Evolutionary conservation across 1,284 basidiomycete genomes (phyloP).

Genomic region (Hypsizygus ulmarius): DNA sequence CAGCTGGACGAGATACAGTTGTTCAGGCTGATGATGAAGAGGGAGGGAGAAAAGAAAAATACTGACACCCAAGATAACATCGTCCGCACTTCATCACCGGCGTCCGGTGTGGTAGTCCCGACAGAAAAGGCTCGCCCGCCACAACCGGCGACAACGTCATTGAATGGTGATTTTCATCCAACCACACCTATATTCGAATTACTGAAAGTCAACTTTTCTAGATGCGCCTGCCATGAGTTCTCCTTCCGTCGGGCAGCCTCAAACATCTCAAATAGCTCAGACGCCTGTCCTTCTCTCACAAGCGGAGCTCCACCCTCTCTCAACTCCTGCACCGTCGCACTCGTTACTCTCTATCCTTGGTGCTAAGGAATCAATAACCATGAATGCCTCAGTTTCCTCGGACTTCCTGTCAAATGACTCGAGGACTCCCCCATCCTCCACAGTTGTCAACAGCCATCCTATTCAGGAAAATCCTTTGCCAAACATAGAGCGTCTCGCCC

Average conservation of each 20-base stretch:
- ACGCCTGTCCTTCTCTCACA: background rate
- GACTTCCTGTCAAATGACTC: background rate
- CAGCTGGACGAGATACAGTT: slow-evolving; percentile 81
- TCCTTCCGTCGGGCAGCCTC: too few relatives aligned
- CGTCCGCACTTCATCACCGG: background rate
- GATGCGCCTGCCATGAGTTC: background rate
- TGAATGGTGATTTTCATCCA: too few relatives aligned
- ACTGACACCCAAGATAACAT: slow-evolving; percentile 27
- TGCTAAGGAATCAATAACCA: slow-evolving; percentile 4
- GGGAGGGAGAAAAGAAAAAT: slow-evolving; percentile 72
- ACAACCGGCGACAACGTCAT: background rate
- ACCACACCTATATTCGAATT: too few relatives aligned
- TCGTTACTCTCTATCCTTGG: slow-evolving; percentile 13
- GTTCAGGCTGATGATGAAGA: slow-evolving; percentile 84
- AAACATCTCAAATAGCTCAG: slow-evolving; percentile 1
- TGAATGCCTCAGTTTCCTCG: slow-evolving; percentile 1
- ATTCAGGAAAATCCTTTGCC: slow-evolving; percentile 8
- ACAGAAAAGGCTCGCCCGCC: background rate
- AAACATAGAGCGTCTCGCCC: slow-evolving; percentile 17
- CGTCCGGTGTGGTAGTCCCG: background rate
- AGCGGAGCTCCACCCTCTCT: slow-evolving; percentile 9
- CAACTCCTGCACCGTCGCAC: slow-evolving; percentile 3
- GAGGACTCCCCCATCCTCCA: background rate
- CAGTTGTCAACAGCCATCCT: slow-evolving; percentile 4
- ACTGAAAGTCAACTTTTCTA: too few relatives aligned